Base-by-base conservation (phyloP, 805 yeast species). In the Wickerhamomyces bovis region DNA sequence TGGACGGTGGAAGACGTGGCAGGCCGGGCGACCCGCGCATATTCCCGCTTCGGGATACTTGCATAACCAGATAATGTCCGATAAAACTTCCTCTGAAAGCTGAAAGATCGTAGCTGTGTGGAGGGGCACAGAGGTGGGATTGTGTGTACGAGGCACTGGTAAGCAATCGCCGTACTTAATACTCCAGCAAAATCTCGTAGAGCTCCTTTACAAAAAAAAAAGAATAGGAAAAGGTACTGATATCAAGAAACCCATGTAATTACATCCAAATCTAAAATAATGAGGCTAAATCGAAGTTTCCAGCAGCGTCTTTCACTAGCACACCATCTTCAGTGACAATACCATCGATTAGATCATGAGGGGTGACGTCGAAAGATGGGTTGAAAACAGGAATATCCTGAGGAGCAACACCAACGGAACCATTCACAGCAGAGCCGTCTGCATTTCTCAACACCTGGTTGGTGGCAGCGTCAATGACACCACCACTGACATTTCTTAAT, bases 321-420 rank as follows among this genome's bases (percentile, higher is more conserved):
- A 73, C 81, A 3, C 78, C 77, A 45, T 79, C 77, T 66, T 92
- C 98, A 1, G 97, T 92, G 31, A 92, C 88, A 49, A 94, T 89
- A 49, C 89, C 86, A 61, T 89, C 97, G 45, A 92, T 89, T 35
- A 84, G 68, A 40, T 74, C 75, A 57, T 83, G 81, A 0, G 96
- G 96, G 3, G 98, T 89, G 15, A 94, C 89, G 61, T 92, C 99
- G 59, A 92, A 92, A 0, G 97, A 85, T 1, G 99, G 99, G 59
- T 94, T 94, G 97, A 97, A 92, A 2, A 89, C 96, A 5, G 74
- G 69, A 28, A 90, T 83, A 0, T 84, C 85, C 2, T 85, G 85
- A 3, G 98, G 94, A 1, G 97, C 96, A 48, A 85, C 76, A 36
- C 86, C 85, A 13, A 89, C 85, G 18, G 80, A 80, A 1, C 75